phyloP scores from a whole-genome alignment of 805 yeast genomes.

The Saccharomyces paradoxus region DNA sequence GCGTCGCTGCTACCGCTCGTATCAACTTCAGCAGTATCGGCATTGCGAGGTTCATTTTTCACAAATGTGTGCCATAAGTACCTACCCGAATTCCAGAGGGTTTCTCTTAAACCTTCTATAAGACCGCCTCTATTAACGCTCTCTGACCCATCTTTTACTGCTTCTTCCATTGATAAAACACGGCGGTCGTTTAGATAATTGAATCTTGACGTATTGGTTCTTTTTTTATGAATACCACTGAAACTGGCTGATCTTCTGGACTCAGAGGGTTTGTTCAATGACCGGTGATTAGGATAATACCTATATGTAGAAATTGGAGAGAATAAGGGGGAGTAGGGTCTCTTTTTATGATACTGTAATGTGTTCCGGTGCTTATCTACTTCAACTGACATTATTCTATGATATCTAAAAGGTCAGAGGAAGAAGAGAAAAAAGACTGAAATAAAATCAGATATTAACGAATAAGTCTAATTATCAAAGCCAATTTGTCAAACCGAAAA shows the following conservation, averaged over 20 bases:
- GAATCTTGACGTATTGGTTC: background rate
- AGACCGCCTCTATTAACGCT: background rate
- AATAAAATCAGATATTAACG: background rate
- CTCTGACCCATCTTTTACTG: background rate
- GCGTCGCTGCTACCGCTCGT: background rate
- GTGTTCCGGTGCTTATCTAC: background rate
- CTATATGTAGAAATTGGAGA: slow-evolving; percentile 17
- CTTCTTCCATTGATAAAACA: background rate
- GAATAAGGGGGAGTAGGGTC: slow-evolving; percentile 15
- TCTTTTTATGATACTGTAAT: slow-evolving; percentile 1
- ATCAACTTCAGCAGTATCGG: background rate
- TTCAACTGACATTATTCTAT: background rate
- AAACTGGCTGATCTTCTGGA: slow-evolving; percentile 16
- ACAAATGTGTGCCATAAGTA: background rate
- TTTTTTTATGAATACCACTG: background rate
- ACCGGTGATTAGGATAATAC: background rate
- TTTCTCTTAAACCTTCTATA: background rate
- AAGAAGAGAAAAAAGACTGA: background rate
- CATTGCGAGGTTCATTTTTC: background rate
- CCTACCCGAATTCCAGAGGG: background rate
- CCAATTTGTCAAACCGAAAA: background rate
- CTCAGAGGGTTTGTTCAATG: slow-evolving; percentile 4
- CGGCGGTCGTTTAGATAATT: background rate
- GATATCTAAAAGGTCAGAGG: background rate
- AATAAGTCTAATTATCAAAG: background rate